phyloP scores from a whole-genome alignment of 805 yeast species.

The Yamadazyma phyllophila region DNA sequence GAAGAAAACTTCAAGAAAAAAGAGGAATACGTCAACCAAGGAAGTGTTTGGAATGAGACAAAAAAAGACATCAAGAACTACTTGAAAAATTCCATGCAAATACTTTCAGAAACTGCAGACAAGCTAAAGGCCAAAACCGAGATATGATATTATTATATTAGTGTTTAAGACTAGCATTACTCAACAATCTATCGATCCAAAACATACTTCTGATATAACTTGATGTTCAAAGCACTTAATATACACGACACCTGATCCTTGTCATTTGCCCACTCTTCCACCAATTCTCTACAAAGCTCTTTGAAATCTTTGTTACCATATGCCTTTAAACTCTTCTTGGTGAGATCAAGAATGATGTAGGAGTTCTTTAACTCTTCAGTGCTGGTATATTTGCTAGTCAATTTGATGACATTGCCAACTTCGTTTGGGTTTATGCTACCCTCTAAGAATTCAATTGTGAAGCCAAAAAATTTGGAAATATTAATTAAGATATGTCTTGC shows the following conservation, averaged over 20 bases:
- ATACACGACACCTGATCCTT: constrained; percentile 74
- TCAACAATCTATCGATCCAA: constrained; percentile 1
- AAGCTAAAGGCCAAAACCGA: constrained; percentile 11
- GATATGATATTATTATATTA: constrained; percentile 4
- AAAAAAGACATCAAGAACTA: constrained; percentile 49
- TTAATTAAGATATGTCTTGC: constrained; percentile 70
- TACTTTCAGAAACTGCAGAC: constrained; percentile 33
- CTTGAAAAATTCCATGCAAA: constrained; percentile 37
- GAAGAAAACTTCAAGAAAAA: constrained; percentile 29
- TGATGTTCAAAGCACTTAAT: constrained; percentile 69
- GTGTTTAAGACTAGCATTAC: not conserved
- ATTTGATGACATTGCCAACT: constrained; percentile 55
- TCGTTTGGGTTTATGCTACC: constrained; percentile 41
- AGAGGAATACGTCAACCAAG: constrained; percentile 56
- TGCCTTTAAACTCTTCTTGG: constrained; percentile 53
- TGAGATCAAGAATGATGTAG: constrained; percentile 56
- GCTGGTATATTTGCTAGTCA: constrained; percentile 41
- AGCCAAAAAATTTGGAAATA: constrained; percentile 69
- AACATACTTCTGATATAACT: constrained; percentile 49
- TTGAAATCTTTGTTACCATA: constrained; percentile 41
- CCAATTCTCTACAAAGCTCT: constrained; percentile 45
- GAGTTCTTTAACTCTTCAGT: constrained; percentile 33
- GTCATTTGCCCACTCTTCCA: constrained; percentile 65
- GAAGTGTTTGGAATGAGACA: constrained; percentile 56
- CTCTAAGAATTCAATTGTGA: constrained; percentile 62